Evolutionary conservation across 2,329 filamentous ascomycete species (phyloP).

Genomic region (Fusarium avenaceum): DNA sequence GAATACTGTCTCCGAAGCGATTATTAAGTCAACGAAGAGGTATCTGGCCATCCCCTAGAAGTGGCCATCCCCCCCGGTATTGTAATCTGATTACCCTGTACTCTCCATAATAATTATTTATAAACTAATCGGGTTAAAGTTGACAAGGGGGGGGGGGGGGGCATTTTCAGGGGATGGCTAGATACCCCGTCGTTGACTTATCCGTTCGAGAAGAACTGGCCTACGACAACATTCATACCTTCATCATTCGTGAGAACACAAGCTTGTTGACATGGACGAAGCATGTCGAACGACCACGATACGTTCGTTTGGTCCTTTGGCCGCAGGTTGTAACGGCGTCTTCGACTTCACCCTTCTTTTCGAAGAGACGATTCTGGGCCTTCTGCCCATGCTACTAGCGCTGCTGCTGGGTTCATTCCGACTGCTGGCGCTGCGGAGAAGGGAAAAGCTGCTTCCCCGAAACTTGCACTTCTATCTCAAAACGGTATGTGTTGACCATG

Average conservation of each 20-base stretch:
- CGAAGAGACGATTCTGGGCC: constrained; percentile 16
- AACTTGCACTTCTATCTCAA: constrained; percentile 15
- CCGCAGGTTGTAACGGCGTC: constrained; percentile 12
- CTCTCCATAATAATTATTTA: too few species aligned
- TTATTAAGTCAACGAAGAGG: not conserved
- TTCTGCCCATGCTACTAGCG: constrained; percentile 13
- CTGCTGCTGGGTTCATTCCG: constrained; percentile 9
- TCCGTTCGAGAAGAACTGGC: constrained; percentile 8
- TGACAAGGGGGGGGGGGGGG: too few species aligned
- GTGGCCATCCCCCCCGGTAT: too few species aligned
- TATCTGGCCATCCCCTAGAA: too few species aligned
- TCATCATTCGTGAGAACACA: constrained; percentile 9
- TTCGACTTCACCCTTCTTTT: constrained; percentile 18
- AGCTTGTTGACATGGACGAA: constrained; percentile 12
- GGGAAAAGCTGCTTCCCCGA: constrained; percentile 9
- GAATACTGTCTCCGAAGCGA: constrained; percentile 11
- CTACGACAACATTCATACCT: constrained; percentile 10
- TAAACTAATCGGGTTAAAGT: too few species aligned
- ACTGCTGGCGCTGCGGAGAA: constrained; percentile 9
- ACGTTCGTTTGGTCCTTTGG: constrained; percentile 15
- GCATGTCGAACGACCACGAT: constrained; percentile 13
- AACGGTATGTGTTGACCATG: constrained; percentile 12
- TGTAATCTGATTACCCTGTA: too few species aligned
- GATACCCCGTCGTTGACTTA: too few species aligned
- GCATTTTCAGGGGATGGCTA: too few species aligned